Evolutionary conservation across 2,329 filamentous ascomycete genomes (phyloP).

Genomic region (Keithomyces neogunnii): DNA sequence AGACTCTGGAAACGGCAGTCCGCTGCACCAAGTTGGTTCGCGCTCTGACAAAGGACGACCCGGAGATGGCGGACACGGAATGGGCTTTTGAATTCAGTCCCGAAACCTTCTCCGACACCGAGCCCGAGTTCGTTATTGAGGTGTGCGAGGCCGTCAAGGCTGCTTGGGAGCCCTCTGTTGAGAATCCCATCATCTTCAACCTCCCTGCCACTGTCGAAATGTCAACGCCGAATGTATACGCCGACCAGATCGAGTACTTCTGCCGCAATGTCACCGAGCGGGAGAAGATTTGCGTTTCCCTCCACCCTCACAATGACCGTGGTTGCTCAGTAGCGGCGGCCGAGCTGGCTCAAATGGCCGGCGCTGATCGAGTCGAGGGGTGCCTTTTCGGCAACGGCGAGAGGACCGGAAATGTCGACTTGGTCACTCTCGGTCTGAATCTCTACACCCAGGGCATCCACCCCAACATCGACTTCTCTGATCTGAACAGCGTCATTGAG

Average conservation of each 20-base stretch:
- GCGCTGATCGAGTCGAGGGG: constrained; percentile 87
- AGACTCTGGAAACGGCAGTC: constrained; percentile 74
- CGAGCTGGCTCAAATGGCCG: constrained; percentile 92
- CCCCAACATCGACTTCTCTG: constrained; percentile 82
- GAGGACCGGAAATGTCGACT: constrained; percentile 88
- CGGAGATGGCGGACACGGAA: constrained; percentile 45
- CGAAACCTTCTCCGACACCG: constrained; percentile 85
- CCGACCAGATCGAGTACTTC: constrained; percentile 95
- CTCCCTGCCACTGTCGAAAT: constrained; percentile 93
- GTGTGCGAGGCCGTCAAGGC: constrained; percentile 90
- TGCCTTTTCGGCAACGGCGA: constrained; percentile 86
- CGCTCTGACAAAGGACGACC: constrained; percentile 78
- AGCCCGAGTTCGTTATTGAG: constrained; percentile 71
- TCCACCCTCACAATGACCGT: constrained; percentile 93
- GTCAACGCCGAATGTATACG: constrained; percentile 89
- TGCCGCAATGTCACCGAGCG: constrained; percentile 76
- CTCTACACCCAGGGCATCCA: constrained; percentile 89
- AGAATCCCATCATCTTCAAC: constrained; percentile 91
- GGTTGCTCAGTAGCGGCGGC: constrained; percentile 69
- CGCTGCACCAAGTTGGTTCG: constrained; percentile 80
- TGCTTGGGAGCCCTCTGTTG: constrained; percentile 76
- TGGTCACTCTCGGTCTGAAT: constrained; percentile 87
- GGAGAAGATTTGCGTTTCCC: constrained; percentile 78
- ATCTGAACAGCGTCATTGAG: constrained; percentile 78
- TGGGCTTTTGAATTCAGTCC: constrained; percentile 82